A percentile compares a stretch with the other conserved stretches of the same genome.
Evolutionary conservation across 768 basidiomycete species (phyloP).

Genomic region (Kwoniella sp.): DNA sequence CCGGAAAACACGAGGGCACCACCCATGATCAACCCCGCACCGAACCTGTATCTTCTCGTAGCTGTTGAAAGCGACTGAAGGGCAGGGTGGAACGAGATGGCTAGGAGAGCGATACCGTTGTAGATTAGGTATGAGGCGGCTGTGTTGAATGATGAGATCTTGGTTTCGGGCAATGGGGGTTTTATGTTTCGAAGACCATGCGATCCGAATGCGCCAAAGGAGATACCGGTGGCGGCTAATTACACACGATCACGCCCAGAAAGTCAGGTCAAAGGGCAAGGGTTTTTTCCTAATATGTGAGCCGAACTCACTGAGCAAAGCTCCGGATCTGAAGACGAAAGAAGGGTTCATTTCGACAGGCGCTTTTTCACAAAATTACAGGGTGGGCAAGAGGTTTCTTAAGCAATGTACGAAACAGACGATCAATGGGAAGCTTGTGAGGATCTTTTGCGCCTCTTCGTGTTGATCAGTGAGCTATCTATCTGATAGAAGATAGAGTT

Average conservation of each 20-base stretch:
- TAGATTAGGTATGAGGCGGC: slow-evolving; percentile 53
- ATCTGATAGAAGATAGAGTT: too few species aligned
- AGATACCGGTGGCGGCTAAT: slow-evolving; percentile 50
- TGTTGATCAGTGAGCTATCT: too few species aligned
- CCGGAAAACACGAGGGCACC: slow-evolving; percentile 48
- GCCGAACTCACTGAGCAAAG: slow-evolving; percentile 37
- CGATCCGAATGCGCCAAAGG: slow-evolving; percentile 51
- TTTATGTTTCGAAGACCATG: slow-evolving; percentile 47
- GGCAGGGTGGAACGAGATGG: slow-evolving; percentile 46
- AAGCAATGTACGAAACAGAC: too few species aligned
- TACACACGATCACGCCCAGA: background rate
- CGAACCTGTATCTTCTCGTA: slow-evolving; percentile 28
- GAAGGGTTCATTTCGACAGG: slow-evolving; percentile 29
- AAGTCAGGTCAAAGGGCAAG: too few species aligned
- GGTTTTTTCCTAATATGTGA: too few species aligned
- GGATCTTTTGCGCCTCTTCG: too few species aligned
- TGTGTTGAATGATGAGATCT: slow-evolving; percentile 45
- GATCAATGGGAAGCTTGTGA: too few species aligned
- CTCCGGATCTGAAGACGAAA: slow-evolving; percentile 40
- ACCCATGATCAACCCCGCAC: slow-evolving; percentile 39
- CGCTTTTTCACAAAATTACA: too few species aligned
- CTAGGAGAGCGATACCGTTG: slow-evolving; percentile 52
- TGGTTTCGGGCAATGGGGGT: slow-evolving; percentile 38
- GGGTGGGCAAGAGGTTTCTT: too few species aligned
- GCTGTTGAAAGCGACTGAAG: slow-evolving; percentile 11